These are phyloP conservation scores for Cercospora beticola DNA, from an alignment of 2,329 filamentous ascomycete species.

Conservation along the genomic window DNA sequence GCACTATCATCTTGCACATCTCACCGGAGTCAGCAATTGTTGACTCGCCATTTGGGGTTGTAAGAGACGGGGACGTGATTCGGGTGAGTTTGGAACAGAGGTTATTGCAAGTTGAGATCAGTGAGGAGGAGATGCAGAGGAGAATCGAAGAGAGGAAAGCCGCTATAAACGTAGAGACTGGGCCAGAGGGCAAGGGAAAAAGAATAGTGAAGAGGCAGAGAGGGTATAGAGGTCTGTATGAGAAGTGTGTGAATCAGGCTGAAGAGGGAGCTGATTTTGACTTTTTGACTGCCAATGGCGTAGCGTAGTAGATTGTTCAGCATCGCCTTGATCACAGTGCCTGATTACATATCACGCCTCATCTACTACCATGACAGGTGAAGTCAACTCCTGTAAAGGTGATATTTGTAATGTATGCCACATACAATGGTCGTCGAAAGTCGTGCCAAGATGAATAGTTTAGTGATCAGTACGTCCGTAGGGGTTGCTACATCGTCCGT, in stretches of 20 bases:
- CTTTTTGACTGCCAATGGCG: slow-evolving; percentile 50
- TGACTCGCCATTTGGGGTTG: slow-evolving; percentile 50
- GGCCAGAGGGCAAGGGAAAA: slow-evolving; percentile 27
- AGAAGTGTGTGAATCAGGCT: slow-evolving; percentile 60
- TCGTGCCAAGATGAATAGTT: background rate
- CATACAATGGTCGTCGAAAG: background rate
- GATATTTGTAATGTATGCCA: background rate
- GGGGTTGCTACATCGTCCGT: background rate
- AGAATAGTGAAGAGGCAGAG: slow-evolving; percentile 41
- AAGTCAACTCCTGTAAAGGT: background rate
- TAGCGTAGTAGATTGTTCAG: background rate
- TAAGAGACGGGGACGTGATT: slow-evolving; percentile 51
- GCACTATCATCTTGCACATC: slow-evolving; percentile 56
- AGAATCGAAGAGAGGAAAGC: slow-evolving; percentile 39
- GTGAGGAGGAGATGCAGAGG: slow-evolving; percentile 43
- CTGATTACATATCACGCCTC: background rate
- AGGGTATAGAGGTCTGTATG: slow-evolving; percentile 61
- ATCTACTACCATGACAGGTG: background rate
- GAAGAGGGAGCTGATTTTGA: slow-evolving; percentile 62
- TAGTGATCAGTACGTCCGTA: background rate
- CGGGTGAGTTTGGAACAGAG: slow-evolving; percentile 48
- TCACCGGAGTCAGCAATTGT: slow-evolving; percentile 53
- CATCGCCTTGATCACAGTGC: background rate
- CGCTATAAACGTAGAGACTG: slow-evolving; percentile 21
- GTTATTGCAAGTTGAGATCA: slow-evolving; percentile 44